A percentile compares a stretch with the other conserved stretches of the same genome.
Conservation (phyloP, 768 basidiomycete species). For the Termitomyces sp. region DNA sequence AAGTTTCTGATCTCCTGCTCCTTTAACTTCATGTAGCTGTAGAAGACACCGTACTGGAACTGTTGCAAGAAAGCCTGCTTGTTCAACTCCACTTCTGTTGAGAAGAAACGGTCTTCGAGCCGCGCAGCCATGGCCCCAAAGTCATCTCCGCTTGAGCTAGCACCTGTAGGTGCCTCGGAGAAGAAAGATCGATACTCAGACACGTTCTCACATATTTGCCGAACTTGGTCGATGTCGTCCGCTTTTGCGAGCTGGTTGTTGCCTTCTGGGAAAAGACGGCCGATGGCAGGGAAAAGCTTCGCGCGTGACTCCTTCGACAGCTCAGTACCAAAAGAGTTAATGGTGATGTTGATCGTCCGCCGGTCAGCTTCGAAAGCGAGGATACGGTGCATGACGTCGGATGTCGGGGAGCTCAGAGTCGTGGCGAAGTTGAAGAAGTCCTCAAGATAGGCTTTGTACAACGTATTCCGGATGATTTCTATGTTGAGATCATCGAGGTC, state of each 20-base stretch:
- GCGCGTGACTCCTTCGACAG: constrained; percentile 94
- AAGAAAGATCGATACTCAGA: constrained; percentile 92
- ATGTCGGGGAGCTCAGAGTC: constrained; percentile 79
- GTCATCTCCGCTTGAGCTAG: constrained; percentile 33
- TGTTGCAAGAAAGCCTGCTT: constrained; percentile 94
- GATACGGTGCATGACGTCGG: constrained; percentile 89
- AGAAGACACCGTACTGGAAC: constrained; percentile 94
- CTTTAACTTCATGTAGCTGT: constrained; percentile 88
- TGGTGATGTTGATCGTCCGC: constrained; percentile 95
- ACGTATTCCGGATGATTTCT: constrained; percentile 98
- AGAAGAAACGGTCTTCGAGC: constrained; percentile 94
- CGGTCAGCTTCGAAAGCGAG: constrained; percentile 97
- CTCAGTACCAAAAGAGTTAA: constrained; percentile 97
- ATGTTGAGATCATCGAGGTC: constrained; percentile 99
- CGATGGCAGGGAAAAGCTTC: constrained; percentile 90
- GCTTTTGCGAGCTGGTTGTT: constrained; percentile 92
- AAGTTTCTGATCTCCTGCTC: constrained; percentile 88
- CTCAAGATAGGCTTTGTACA: constrained; percentile 98
- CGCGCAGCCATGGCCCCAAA: constrained; percentile 49
- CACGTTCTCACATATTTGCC: constrained; percentile 81
- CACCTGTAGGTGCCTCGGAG: constrained; percentile 39
- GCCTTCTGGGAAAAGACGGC: constrained; percentile 91
- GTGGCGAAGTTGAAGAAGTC: constrained; percentile 88
- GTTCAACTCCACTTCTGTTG: constrained; percentile 89
- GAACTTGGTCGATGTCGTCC: constrained; percentile 93